Base-by-base conservation (phyloP, 2,329 filamentous ascomycete genomes). In the Pseudogymnoascus sp. region DNA sequence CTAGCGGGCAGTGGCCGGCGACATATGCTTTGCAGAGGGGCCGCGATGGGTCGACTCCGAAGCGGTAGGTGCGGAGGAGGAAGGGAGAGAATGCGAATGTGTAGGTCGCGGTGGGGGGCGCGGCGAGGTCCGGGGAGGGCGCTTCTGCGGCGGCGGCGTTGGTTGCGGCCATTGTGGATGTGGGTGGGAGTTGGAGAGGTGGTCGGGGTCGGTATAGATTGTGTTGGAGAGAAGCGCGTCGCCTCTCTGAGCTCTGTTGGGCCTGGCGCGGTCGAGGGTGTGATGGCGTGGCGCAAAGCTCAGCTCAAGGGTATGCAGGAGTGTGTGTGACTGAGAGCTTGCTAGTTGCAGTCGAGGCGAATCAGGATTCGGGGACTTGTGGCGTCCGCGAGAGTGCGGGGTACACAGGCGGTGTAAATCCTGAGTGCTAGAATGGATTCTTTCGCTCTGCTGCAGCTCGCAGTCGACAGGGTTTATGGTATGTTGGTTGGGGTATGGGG, bases 51-150 rank as follows among this genome's bases (percentile, higher is more conserved):
- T 90, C 85, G 61, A 96, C 87, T 67, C 90, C 89, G 77, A 96
- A 93, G 67, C 91, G 87, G 76, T 95, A 92, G 68, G 89, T 92
- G 66, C 86, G 81, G 68, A 88, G 88, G 38, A 96, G 85, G 78
- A 96, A 96, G 56, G 91, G 88, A 33, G 86, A 88, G 82, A 97
- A 96, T 75, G 84, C 85, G 80, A 97, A 96, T 69, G 80, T 84
- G 78, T 90, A 89, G 64, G 74, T 70, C 4, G 80, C 79, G 64
- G 81, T 76, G 69, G 88, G 82, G 74, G 74, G 72, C 11, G 65
- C 68, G 10, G 71, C 68, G 17, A 71, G 68, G 46, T 73, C 71
- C 42, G 67, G 67, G n/a, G 70, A 62, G 33, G 35, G 17, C 26
- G 60, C 13, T 13, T 17, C 10, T 38, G 3, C 59, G 7, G n/a